Evolutionary conservation across 179 eudicot species (phyloP).

Genomic region (Vitellaria paradoxa): DNA sequence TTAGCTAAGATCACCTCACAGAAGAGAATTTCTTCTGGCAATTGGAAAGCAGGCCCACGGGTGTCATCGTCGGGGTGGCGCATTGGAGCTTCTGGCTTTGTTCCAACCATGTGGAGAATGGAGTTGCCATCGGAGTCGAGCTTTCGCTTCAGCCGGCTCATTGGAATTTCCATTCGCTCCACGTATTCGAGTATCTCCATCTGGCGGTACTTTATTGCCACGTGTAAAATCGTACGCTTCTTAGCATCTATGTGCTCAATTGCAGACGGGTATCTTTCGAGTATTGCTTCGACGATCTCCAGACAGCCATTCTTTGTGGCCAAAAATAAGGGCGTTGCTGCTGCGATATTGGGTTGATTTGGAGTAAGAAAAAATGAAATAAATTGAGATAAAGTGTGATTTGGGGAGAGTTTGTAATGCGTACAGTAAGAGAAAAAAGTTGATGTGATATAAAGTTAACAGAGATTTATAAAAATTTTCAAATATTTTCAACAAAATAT

Average conservation of each 20-base stretch:
- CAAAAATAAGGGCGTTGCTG: slow-evolving; percentile 10
- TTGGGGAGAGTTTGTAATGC: no score
- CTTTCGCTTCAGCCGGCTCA: slow-evolving; percentile 16
- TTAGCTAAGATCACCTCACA: neutral
- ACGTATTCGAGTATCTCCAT: slow-evolving; percentile 15
- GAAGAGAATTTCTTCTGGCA: slow-evolving; percentile 16
- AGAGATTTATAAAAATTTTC: no score
- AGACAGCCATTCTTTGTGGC: slow-evolving; percentile 18
- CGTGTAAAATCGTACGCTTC: slow-evolving; percentile 15
- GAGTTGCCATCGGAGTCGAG: slow-evolving; percentile 8
- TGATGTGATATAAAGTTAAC: no score
- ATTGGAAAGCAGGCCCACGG: slow-evolving; percentile 13
- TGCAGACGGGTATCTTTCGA: slow-evolving; percentile 12
- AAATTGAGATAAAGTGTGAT: no score
- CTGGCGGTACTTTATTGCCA: slow-evolving; percentile 18
- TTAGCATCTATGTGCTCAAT: slow-evolving; percentile 20
- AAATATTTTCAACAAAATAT: no score
- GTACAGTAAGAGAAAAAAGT: no score
- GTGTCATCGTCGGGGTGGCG: neutral
- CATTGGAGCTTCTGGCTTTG: neutral
- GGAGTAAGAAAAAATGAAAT: no score
- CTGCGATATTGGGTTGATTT: neutral
- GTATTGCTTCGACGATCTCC: slow-evolving; percentile 20
- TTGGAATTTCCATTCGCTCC: neutral
- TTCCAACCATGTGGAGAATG: slow-evolving; percentile 22